phyloP scores from a whole-genome alignment of 345 rosid genomes.

The Brassica incana region DNA sequence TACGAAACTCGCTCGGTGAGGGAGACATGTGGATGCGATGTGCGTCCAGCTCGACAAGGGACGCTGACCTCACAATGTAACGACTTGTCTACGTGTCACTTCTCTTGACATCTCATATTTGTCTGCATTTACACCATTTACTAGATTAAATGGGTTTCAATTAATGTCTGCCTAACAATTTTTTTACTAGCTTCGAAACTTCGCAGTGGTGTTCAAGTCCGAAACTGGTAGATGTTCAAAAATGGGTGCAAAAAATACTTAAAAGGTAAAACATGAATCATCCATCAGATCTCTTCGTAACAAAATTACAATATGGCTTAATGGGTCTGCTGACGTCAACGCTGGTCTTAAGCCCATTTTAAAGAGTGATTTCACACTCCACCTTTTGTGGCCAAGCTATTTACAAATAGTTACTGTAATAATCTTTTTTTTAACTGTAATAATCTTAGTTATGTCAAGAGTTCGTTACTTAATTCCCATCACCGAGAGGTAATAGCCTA shows the following conservation, averaged over 20 bases:
- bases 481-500: no score
- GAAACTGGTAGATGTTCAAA: not conserved
- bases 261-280: not conserved
- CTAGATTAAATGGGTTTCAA: not conserved
- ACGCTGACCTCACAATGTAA: conserved; percentile 19
- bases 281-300: not conserved
- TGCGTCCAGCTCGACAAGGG: conserved; percentile 21
- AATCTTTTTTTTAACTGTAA: not conserved
- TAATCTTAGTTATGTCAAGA: not conserved
- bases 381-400: not conserved
- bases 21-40: conserved; percentile 1
- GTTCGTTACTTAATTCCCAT: not conserved
- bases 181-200: not conserved
- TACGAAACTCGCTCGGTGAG: not conserved
- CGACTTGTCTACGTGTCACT: conserved; percentile 27
- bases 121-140: not conserved
- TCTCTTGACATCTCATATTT: conserved; percentile 12
- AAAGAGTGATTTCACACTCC: not conserved
- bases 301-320: not conserved
- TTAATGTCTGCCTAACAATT: not conserved
- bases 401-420: not conserved
- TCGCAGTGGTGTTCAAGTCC: not conserved
- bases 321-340: not conserved
- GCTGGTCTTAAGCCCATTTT: not conserved
- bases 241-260: not conserved